Evolutionary conservation across 2,329 filamentous ascomycete species (phyloP).

Genomic region (Aspergillus uvarum): DNA sequence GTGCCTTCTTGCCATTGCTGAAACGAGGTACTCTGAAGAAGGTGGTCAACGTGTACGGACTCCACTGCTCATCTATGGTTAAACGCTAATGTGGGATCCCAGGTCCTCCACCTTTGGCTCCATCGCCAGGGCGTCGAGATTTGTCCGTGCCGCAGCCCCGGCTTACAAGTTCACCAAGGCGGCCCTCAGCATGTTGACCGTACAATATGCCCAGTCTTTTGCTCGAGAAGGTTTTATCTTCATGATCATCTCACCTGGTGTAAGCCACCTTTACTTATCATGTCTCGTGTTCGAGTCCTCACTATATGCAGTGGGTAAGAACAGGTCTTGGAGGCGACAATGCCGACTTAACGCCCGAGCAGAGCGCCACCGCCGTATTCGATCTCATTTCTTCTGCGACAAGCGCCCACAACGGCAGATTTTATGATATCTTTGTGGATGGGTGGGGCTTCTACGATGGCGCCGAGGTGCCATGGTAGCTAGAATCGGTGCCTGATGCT

Average conservation of each 20-base stretch:
- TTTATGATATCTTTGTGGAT: slow-evolving; percentile 38
- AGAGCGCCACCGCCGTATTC: slow-evolving; percentile 35
- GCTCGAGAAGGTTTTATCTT: slow-evolving; percentile 45
- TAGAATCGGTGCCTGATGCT: no score
- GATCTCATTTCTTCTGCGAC: slow-evolving; percentile 47
- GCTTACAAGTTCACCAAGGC: slow-evolving; percentile 47
- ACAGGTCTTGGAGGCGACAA: slow-evolving; percentile 41
- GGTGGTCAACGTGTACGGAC: slow-evolving; percentile 42
- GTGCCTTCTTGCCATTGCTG: slow-evolving; percentile 37
- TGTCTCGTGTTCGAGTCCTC: neutral
- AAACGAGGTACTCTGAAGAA: slow-evolving; percentile 40
- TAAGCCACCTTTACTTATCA: slow-evolving; percentile 30
- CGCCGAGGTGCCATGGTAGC: neutral
- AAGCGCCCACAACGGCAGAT: slow-evolving; percentile 48
- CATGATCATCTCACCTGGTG: slow-evolving; percentile 46
- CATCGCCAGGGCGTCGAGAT: slow-evolving; percentile 28
- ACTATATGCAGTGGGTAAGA: slow-evolving; percentile 39
- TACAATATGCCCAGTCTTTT: slow-evolving; percentile 33
- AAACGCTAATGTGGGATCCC: slow-evolving; percentile 8
- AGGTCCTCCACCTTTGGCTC: slow-evolving; percentile 46
- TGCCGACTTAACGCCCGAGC: slow-evolving; percentile 41
- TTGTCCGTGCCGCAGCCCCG: slow-evolving; percentile 16
- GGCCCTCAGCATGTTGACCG: slow-evolving; percentile 50
- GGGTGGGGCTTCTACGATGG: slow-evolving; percentile 26
- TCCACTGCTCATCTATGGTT: neutral